Percentiles rank a stretch among this genome's conserved stretches.
phyloP scores from a whole-genome alignment of 306 rosid species.

The Cucurbita maxima region DNA sequence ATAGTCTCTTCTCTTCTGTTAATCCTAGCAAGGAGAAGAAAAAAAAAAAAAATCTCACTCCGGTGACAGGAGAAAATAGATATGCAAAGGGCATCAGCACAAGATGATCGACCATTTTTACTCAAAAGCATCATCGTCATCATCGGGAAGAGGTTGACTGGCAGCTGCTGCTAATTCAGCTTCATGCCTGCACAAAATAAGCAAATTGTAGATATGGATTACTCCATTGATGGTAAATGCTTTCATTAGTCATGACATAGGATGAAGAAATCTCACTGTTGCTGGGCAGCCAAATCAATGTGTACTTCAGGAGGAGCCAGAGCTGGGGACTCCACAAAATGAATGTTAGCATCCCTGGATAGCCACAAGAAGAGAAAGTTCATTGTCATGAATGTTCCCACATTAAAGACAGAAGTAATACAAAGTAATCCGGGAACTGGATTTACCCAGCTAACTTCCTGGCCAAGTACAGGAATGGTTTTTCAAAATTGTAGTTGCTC shows the following conservation, averaged over 20 bases:
- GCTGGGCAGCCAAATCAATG: slow-evolving; percentile 41
- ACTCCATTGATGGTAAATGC: not conserved
- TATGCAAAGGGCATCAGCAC: not conserved
- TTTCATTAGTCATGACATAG: not conserved
- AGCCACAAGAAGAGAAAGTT: not conserved
- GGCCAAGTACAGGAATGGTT: slow-evolving; percentile 67
- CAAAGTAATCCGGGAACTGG: not conserved
- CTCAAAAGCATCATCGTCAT: slow-evolving; percentile 36
- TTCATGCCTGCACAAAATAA: slow-evolving; percentile 25
- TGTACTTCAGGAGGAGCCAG: slow-evolving; percentile 74
- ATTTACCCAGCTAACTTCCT: slow-evolving; percentile 67
- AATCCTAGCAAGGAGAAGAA: not conserved
- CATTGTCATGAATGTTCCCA: not conserved
- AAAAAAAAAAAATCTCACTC: not conserved
- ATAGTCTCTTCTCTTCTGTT: not conserved
- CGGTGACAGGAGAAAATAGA: not conserved
- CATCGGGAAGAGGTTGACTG: slow-evolving; percentile 58
- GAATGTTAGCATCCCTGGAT: slow-evolving; percentile 39
- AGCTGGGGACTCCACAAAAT: slow-evolving; percentile 72
- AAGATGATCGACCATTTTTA: not conserved
- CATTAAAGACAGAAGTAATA: not conserved
- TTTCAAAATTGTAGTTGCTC: slow-evolving; percentile 74
- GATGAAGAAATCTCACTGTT: not conserved
- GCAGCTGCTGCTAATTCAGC: slow-evolving; percentile 33
- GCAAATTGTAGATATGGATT: not conserved